A percentile compares a stretch with the other conserved stretches of the same genome.
Evolutionary conservation across 495 filamentous ascomycete species (phyloP).

Genomic region (Podospora didyma): DNA sequence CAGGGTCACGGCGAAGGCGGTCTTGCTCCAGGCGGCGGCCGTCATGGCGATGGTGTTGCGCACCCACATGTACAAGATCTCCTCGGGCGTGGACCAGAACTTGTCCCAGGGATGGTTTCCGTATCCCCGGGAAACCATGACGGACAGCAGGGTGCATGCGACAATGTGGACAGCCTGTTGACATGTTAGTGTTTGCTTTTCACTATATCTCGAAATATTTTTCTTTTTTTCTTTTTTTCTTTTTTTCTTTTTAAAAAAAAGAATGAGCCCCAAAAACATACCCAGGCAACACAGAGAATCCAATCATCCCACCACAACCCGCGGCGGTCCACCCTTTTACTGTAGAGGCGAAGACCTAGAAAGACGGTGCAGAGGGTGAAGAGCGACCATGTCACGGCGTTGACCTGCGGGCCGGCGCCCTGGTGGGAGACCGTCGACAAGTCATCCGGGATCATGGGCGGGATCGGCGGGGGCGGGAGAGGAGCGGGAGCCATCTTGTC

Average conservation of each 20-base stretch:
- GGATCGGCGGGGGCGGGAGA: background rate
- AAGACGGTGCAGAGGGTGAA: slow-evolving; percentile 3
- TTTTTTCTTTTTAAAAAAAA: too few relatives aligned
- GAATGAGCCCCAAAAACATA: slow-evolving; percentile 11
- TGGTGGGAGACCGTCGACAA: background rate
- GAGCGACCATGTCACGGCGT: background rate
- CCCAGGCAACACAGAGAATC: slow-evolving; percentile 29
- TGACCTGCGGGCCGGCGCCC: slow-evolving; percentile 19
- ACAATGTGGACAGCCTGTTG: slow-evolving; percentile 10
- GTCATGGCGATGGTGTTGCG: slow-evolving; percentile 17
- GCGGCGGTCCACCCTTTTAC: slow-evolving; percentile 16
- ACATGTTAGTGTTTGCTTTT: too few relatives aligned
- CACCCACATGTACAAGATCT: slow-evolving; percentile 6
- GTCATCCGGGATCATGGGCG: background rate
- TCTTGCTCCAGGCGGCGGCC: slow-evolving; percentile 27
- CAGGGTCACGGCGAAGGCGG: slow-evolving; percentile 31
- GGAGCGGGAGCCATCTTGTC: background rate
- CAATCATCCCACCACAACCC: slow-evolving; percentile 30
- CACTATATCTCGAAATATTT: too few relatives aligned
- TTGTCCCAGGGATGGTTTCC: slow-evolving; percentile 24
- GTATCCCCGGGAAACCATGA: slow-evolving; percentile 13
- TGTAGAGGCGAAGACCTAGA: slow-evolving; percentile 27
- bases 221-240: too few relatives aligned
- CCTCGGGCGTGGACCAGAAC: background rate
- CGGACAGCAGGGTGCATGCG: slow-evolving; percentile 7